These are phyloP conservation scores for Leptoxyphium fumago DNA, from an alignment of 2,329 filamentous ascomycete genomes.

Conservation along the genomic window DNA sequence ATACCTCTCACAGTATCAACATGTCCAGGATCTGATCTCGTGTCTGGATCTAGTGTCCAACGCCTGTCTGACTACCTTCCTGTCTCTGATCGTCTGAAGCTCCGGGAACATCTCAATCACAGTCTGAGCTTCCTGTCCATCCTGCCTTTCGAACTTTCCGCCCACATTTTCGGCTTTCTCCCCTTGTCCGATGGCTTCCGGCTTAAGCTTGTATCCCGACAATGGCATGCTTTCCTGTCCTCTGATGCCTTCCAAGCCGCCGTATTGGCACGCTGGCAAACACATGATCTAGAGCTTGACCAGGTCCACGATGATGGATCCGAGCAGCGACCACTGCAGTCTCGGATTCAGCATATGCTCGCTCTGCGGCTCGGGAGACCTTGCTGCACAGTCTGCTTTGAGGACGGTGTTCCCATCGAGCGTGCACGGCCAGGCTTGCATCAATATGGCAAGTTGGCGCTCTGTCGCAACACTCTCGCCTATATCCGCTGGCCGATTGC, in stretches of 20 bases:
- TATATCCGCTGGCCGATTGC: background rate
- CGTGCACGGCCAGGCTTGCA: background rate
- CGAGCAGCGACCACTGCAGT: background rate
- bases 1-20: background rate
- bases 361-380: conserved; percentile 7
- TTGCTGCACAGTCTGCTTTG: conserved; percentile 2
- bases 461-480: background rate
- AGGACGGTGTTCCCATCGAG: background rate
- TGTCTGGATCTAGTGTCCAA: background rate
- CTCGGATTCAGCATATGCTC: conserved; percentile 6
- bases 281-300: conserved; percentile 3
- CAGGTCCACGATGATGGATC: conserved; percentile 1
- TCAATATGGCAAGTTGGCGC: background rate
- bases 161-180: conserved; percentile 19
- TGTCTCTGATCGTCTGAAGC: background rate
- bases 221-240: conserved; percentile 19
- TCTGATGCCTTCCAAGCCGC: conserved; percentile 7
- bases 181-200: conserved; percentile 14
- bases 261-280: conserved; percentile 3
- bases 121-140: conserved; percentile 20
- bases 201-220: conserved; percentile 17
- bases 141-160: conserved; percentile 24
- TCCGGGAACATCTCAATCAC: background rate
- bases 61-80: background rate
- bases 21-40: background rate